Evolutionary conservation across 805 yeast species (phyloP).

Genomic region (Wickerhamomyces hampshirensis): DNA sequence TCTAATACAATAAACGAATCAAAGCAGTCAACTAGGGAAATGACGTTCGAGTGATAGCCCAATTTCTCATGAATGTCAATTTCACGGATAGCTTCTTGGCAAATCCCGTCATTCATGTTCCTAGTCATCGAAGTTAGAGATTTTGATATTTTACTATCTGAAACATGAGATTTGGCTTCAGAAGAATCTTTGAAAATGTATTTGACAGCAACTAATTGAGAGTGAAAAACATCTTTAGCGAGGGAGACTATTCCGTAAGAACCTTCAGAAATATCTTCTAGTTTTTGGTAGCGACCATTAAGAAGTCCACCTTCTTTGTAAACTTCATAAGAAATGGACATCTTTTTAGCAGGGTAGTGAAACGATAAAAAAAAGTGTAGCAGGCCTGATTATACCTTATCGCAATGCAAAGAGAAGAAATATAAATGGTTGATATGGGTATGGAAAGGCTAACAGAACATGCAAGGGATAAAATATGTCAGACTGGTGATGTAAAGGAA

Average conservation of each 20-base stretch:
- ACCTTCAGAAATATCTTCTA: constrained; percentile 81
- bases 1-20: constrained; percentile 73
- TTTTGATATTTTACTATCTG: constrained; percentile 26
- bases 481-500: too few species aligned
- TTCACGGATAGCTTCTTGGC: constrained; percentile 63
- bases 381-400: too few species aligned
- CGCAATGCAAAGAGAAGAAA: too few species aligned
- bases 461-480: too few species aligned
- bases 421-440: not conserved
- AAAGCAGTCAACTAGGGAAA: constrained; percentile 55
- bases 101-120: constrained; percentile 35
- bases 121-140: constrained; percentile 25
- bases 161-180: constrained; percentile 25
- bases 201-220: constrained; percentile 74
- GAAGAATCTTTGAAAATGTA: constrained; percentile 63
- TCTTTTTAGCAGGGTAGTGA: constrained; percentile 1
- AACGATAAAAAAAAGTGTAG: too few species aligned
- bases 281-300: constrained; percentile 57
- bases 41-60: constrained; percentile 54
- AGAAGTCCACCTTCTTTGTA: constrained; percentile 47
- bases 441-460: too few species aligned
- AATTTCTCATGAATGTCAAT: constrained; percentile 59
- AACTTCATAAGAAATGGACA: constrained; percentile 27
- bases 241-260: constrained; percentile 89
- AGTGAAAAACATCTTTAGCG: constrained; percentile 60